These are phyloP conservation scores for Pythium chondricola DNA, from an alignment of 352 stramenopile genomes.

Conservation along the genomic window DNA sequence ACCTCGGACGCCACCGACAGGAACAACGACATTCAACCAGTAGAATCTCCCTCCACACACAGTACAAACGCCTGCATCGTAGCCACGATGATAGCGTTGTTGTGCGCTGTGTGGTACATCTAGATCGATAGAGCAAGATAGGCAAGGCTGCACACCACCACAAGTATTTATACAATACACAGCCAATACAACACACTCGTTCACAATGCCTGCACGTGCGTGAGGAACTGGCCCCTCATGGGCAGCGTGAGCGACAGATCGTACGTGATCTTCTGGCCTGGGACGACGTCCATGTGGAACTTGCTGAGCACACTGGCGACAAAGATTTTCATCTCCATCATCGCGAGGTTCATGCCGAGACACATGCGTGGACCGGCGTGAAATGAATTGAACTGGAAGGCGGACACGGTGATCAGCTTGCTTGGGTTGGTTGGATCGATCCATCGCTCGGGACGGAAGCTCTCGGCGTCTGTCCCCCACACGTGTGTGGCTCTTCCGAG, in stretches of 20 bases:
- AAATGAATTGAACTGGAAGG: conserved; percentile 44
- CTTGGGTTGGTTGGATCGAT: conserved; percentile 10
- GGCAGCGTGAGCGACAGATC: conserved; percentile 19
- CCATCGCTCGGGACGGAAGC: conserved; percentile 29
- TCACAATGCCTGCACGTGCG: conserved; percentile 3
- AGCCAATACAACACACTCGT: too few species aligned
- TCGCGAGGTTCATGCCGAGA: conserved; percentile 35
- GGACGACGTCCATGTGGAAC: conserved; percentile 26
- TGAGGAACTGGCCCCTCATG: conserved; percentile 10
- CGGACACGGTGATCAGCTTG: conserved; percentile 18
- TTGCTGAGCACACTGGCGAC: conserved; percentile 27
- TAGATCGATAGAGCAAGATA: too few species aligned
- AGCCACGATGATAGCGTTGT: too few species aligned
- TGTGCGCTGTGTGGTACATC: too few species aligned
- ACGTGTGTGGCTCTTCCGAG: conserved; percentile 22
- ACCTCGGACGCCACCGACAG: too few species aligned
- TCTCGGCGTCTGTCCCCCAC: conserved; percentile 24
- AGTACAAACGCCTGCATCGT: too few species aligned
- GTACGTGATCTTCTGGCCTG: conserved; percentile 17
- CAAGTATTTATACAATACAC: too few species aligned
- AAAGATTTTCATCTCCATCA: conserved; percentile 45
- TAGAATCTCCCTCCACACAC: too few species aligned
- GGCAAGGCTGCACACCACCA: too few species aligned
- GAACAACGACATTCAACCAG: too few species aligned
- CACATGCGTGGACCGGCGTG: conserved; percentile 40